These are phyloP conservation scores for Dactylonectria macrodidyma DNA, from an alignment of 2,329 filamentous ascomycete species.

Conservation along the genomic window DNA sequence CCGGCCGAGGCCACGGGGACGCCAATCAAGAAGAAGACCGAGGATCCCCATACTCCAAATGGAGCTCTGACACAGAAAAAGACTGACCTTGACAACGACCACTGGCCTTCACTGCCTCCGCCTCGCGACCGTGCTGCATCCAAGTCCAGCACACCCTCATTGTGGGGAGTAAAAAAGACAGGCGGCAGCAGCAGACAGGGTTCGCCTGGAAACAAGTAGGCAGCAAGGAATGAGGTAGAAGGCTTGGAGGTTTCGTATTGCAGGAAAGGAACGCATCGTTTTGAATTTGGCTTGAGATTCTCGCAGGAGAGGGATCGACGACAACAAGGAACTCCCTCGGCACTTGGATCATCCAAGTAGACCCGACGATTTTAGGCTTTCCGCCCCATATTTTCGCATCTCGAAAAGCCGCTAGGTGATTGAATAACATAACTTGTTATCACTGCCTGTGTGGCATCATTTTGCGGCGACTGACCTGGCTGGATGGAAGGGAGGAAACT, in stretches of 20 bases:
- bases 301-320: background rate
- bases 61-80: constrained; percentile 27
- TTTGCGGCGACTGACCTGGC: background rate
- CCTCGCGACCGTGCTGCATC: constrained; percentile 45
- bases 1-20: background rate
- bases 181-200: constrained; percentile 14
- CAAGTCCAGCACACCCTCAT: constrained; percentile 38
- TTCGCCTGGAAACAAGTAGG: constrained; percentile 33
- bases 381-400: background rate
- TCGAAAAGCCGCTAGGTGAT: background rate
- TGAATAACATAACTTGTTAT: background rate
- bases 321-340: background rate
- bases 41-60: constrained; percentile 34
- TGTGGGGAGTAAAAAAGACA: constrained; percentile 40
- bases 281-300: background rate
- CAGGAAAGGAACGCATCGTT: background rate
- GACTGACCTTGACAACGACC: constrained; percentile 38
- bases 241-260: background rate
- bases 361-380: background rate
- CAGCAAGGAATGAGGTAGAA: background rate
- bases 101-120: constrained; percentile 47
- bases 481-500: too few relatives aligned
- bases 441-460: background rate
- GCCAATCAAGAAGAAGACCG: constrained; percentile 5
- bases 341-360: constrained; percentile 5